phyloP scores from a whole-genome alignment of 768 basidiomycete species.

The Trametes villosa region DNA sequence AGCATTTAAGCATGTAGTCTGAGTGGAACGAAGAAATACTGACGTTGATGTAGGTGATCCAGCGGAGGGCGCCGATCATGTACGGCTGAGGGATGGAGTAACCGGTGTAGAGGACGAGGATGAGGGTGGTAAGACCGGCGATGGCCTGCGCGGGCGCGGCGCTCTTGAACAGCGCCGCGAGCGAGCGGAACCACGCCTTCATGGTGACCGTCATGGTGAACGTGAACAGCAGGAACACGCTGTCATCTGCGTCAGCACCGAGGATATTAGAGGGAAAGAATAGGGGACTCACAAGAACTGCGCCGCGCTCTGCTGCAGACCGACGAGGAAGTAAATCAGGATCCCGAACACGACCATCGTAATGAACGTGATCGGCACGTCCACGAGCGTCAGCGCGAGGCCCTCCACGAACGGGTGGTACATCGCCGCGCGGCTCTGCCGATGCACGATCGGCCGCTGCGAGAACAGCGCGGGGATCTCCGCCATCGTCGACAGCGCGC shows the following conservation, averaged over 20 bases:
- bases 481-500: slow-evolving; percentile 62
- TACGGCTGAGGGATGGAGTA: slow-evolving; percentile 62
- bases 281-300: slow-evolving; percentile 66
- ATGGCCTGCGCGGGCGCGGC: slow-evolving; percentile 67
- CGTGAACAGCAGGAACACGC: slow-evolving; percentile 63
- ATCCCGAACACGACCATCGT: slow-evolving; percentile 51
- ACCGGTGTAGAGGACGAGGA: slow-evolving; percentile 60
- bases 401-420: slow-evolving; percentile 62
- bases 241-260: slow-evolving; percentile 30
- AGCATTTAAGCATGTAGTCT: slow-evolving; percentile 5
- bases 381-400: slow-evolving; percentile 62
- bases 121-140: slow-evolving; percentile 54
- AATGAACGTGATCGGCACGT: slow-evolving; percentile 58
- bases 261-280: background rate
- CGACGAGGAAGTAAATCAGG: slow-evolving; percentile 65
- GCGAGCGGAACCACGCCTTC: slow-evolving; percentile 74
- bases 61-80: slow-evolving; percentile 71
- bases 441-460: slow-evolving; percentile 62
- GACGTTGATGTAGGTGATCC: slow-evolving; percentile 70
- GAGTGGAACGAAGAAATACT: slow-evolving; percentile 18
- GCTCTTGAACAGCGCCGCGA: slow-evolving; percentile 62
- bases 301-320: slow-evolving; percentile 53
- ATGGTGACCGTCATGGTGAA: slow-evolving; percentile 63
- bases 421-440: slow-evolving; percentile 64
- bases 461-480: slow-evolving; percentile 61